Percentiles rank a stretch among this genome's conserved stretches.
Evolutionary conservation across 768 basidiomycete species (phyloP).

Genomic region (Lentinula raphanica): DNA sequence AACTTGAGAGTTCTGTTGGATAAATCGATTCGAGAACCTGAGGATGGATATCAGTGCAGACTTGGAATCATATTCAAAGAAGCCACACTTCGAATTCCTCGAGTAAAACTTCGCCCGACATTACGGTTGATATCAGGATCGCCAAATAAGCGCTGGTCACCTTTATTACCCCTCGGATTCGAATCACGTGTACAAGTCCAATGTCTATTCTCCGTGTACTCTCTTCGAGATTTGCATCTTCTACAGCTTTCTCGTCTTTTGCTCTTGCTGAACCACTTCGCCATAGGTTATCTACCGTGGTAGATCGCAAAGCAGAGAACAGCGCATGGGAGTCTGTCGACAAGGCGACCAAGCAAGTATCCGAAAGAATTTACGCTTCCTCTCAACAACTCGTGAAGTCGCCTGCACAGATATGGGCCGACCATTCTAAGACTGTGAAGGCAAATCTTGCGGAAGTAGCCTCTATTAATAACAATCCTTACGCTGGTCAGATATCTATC

Average conservation of each 20-base stretch:
- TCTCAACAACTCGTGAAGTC: background rate
- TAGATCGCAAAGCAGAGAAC: background rate
- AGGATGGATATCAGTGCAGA: too few relatives aligned
- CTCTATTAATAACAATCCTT: constrained; percentile 31
- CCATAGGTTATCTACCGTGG: background rate
- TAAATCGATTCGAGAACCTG: constrained; percentile 96
- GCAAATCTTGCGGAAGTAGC: background rate
- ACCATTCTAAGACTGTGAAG: constrained; percentile 22
- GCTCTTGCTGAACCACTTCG: background rate
- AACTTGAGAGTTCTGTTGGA: constrained; percentile 88
- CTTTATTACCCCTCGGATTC: background rate
- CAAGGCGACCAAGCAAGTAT: background rate
- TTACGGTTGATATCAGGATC: constrained; percentile 18
- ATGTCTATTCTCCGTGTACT: background rate
- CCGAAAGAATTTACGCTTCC: background rate
- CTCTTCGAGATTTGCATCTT: background rate
- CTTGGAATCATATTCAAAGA: too few relatives aligned
- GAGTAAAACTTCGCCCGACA: constrained; percentile 64
- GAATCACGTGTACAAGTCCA: background rate
- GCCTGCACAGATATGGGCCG: constrained; percentile 39
- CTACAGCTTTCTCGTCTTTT: background rate
- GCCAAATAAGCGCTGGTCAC: background rate
- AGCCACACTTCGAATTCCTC: constrained; percentile 85
- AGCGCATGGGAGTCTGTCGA: background rate
- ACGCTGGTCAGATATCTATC: constrained; percentile 38